These are phyloP conservation scores for Crucibulum parvulum DNA, from an alignment of 1,284 basidiomycete species.

Conservation along the genomic window DNA sequence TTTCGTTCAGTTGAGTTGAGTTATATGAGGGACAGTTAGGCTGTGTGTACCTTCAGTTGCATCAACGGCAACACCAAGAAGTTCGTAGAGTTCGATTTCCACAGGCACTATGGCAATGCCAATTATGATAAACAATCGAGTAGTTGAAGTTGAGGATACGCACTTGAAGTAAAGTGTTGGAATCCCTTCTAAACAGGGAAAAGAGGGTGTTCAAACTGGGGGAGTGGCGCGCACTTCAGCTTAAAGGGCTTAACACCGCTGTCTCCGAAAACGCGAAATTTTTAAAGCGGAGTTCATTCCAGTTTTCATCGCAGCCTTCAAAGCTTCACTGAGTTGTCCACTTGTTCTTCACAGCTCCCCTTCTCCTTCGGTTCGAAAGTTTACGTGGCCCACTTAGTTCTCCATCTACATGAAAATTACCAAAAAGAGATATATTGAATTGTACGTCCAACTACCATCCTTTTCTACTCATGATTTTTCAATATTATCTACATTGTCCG, in stretches of 20 bases:
- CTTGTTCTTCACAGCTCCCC: no score
- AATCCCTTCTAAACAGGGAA: background rate
- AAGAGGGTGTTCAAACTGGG: background rate
- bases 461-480: slow-evolving; percentile 47
- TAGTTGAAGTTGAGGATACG: no score
- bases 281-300: slow-evolving; percentile 35
- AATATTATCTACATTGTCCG: slow-evolving; percentile 90
- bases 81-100: slow-evolving; percentile 81
- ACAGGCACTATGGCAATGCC: slow-evolving; percentile 62
- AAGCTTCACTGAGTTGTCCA: no score
- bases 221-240: background rate
- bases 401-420: no score
- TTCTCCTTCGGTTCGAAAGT: background rate
- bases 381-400: background rate
- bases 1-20: slow-evolving; percentile 14
- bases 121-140: background rate
- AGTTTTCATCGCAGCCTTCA: background rate
- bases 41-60: slow-evolving; percentile 74
- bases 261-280: slow-evolving; percentile 22
- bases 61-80: slow-evolving; percentile 73
- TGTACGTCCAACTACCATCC: slow-evolving; percentile 5
- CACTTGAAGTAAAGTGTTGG: no score
- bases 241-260: slow-evolving; percentile 7
- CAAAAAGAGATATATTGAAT: background rate
- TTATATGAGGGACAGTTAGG: slow-evolving; percentile 1